Evolutionary conservation across 768 basidiomycete genomes (phyloP).

Genomic region (Termitomyces sp.): DNA sequence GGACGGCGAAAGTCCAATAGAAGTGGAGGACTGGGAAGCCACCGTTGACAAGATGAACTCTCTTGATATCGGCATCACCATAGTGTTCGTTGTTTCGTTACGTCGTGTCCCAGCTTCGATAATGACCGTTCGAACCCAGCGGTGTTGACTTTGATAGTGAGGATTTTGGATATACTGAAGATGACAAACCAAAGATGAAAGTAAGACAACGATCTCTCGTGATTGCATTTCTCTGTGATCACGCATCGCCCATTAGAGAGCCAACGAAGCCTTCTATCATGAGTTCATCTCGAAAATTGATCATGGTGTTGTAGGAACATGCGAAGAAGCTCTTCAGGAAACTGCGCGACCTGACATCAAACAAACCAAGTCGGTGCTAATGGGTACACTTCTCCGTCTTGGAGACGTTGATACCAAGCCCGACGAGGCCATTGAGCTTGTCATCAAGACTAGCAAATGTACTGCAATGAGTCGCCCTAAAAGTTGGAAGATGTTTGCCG

Average conservation of each 20-base stretch:
- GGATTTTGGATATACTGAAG: conserved; percentile 54
- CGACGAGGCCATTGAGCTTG: conserved; percentile 72
- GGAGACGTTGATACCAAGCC: conserved; percentile 66
- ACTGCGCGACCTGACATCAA: conserved; percentile 60
- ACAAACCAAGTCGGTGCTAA: conserved; percentile 58
- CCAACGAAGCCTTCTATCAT: conserved; percentile 72
- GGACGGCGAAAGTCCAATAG: conserved; percentile 74
- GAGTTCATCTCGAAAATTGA: conserved; percentile 35
- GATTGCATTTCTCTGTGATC: background rate
- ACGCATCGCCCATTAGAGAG: conserved; percentile 36
- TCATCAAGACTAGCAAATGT: conserved; percentile 74
- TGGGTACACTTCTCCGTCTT: conserved; percentile 64
- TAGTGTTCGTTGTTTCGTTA: conserved; percentile 56
- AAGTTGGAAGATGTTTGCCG: conserved; percentile 72
- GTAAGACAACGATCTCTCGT: conserved; percentile 31
- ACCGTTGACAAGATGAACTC: conserved; percentile 61
- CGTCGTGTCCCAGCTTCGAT: background rate
- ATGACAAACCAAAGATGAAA: conserved; percentile 69
- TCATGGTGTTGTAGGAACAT: conserved; percentile 56
- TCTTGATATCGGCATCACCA: conserved; percentile 50
- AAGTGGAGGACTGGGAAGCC: conserved; percentile 70
- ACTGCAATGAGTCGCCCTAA: conserved; percentile 68
- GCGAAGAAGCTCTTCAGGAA: conserved; percentile 59
- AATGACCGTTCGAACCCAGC: conserved; percentile 32
- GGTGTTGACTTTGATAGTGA: conserved; percentile 87